These are phyloP conservation scores for Jaltomata sinuosa DNA, from an alignment of 257 asterid genomes.

Conservation along the genomic window DNA sequence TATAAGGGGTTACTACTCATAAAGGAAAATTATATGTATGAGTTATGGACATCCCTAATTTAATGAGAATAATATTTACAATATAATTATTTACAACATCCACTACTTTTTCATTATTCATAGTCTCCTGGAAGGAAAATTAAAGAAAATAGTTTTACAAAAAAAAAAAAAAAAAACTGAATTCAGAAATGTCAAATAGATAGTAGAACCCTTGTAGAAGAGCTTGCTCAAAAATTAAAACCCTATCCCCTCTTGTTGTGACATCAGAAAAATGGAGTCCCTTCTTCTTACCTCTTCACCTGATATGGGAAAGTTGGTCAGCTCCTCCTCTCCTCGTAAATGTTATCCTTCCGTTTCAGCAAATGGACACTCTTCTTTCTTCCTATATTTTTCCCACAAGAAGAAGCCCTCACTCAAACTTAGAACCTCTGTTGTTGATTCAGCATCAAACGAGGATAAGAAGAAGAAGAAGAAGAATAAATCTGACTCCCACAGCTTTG, in stretches of 20 bases:
- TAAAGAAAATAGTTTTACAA: neutral
- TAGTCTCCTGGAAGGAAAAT: neutral
- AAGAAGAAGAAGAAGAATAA: conserved; percentile 24
- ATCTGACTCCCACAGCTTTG: conserved; percentile 50
- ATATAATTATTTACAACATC: no score
- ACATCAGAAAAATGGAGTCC: conserved; percentile 9
- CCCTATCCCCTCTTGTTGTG: neutral
- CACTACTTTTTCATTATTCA: no score
- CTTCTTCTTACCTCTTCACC: conserved; percentile 10
- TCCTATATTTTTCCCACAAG: conserved; percentile 10
- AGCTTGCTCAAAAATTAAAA: neutral
- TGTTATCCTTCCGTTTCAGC: conserved; percentile 11
- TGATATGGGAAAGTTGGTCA: neutral
- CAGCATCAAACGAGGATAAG: conserved; percentile 50
- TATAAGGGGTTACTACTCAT: no score
- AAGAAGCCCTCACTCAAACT: no score
- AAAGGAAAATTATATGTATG: no score
- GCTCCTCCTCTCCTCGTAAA: neutral
- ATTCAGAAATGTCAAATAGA: neutral
- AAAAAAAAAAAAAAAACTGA: neutral
- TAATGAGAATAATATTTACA: no score
- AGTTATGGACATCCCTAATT: no score
- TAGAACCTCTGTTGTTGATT: conserved; percentile 21
- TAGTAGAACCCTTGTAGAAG: neutral
- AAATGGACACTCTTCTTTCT: conserved; percentile 4